Evolutionary conservation across 495 filamentous ascomycete species (phyloP).

Genomic region (Rostrohypoxylon terebratum): DNA sequence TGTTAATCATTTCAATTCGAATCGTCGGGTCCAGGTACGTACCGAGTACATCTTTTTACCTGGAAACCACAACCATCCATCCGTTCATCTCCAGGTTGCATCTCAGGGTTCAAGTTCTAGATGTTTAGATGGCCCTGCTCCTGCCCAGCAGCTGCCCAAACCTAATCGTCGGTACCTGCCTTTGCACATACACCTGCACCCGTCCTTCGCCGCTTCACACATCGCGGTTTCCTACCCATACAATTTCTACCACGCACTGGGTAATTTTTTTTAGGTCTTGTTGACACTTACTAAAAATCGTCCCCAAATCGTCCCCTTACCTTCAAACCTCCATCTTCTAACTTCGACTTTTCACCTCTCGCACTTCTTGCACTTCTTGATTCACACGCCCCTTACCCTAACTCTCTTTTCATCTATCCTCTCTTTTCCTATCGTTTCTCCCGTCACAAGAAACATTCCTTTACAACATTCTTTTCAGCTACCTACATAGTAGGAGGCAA

Average conservation of each 20-base stretch:
- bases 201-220: constrained; percentile 21
- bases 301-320: constrained; percentile 5
- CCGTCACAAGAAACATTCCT: constrained; percentile 11
- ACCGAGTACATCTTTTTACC: background rate
- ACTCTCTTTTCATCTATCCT: background rate
- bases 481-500: background rate
- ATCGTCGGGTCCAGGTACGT: background rate
- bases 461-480: constrained; percentile 25
- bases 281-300: background rate
- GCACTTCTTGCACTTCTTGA: background rate
- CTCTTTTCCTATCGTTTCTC: background rate
- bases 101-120: no score
- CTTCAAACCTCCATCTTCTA: background rate
- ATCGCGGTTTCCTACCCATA: constrained; percentile 6
- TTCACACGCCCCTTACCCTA: background rate
- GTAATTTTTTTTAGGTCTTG: constrained; percentile 1
- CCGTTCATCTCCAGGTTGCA: no score
- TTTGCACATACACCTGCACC: constrained; percentile 13
- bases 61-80: no score
- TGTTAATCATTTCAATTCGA: background rate
- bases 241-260: background rate
- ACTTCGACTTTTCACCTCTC: background rate
- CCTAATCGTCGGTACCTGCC: constrained; percentile 3
- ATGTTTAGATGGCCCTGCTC: no score
- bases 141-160: background rate